Base-by-base conservation (phyloP, 345 rosid genomes). In the Brassica incana region DNA sequence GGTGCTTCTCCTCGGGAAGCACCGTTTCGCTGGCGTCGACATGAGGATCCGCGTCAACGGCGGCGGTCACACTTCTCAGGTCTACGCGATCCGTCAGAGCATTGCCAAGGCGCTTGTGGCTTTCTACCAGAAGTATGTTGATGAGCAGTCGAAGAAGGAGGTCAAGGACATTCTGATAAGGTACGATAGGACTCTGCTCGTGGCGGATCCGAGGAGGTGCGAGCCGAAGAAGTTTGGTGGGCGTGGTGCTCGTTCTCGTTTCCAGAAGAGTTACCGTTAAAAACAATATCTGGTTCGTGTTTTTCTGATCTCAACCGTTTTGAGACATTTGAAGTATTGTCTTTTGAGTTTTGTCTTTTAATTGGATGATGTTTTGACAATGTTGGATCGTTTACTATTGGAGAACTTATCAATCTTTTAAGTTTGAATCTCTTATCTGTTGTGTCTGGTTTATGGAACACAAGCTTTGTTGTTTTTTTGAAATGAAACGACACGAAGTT, bases 181-280 rank as follows among this genome's bases (percentile, higher is more conserved):
- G 75, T 89, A 90, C 25, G 97, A 92, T 6, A 79, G 97, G 85
- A 92, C 97, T 71, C 83, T 92, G 27, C 96, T 92, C 0, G 97
- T 92, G 1, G 96, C 97, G 0, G 97, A 92, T 81, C 97, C 96
- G 3, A 84, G 97, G 73, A 72, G 96, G 69, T 92, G 97, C 71
- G 97, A 92, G 94, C 90, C 97, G 1, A 92, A 92, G 92, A 92
- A 92, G 89, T 92, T 92, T 6, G 97, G 97, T 72, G 97, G 97
- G 43, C 90, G 90, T 48, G 94, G 97, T 66, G 96, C 96, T 8
- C 90, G 97, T 65, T 86, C 96, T 20, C 90, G 97, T 83, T 92
- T 90, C 90, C 97, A 90, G 89, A 92, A 92, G 83, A 80, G 86
- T 85, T 92, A 92, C 86, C 97, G 97, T 92, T 92, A 80, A 54